Conservation (phyloP, 2,329 filamentous ascomycete species). For the Sporothrix curviconia region DNA sequence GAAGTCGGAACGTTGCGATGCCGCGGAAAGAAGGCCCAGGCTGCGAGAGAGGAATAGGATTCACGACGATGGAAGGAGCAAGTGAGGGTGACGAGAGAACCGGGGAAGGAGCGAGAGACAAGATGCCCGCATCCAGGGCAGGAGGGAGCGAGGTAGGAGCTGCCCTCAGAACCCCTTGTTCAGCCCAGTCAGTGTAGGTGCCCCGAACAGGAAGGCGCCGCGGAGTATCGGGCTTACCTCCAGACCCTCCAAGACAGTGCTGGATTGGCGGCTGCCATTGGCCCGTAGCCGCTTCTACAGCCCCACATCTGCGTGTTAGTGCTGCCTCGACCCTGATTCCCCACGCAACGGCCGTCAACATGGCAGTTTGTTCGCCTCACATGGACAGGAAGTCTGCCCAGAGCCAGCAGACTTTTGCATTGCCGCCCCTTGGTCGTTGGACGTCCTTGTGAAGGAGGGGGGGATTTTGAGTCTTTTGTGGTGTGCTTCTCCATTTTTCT, state of each 20-base stretch:
- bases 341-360: background rate
- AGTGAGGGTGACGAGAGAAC: background rate
- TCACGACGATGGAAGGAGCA: background rate
- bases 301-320: slow-evolving; percentile 7
- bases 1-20: background rate
- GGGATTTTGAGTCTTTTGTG: background rate
- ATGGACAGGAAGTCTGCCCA: background rate
- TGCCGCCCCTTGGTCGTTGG: background rate
- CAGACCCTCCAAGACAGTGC: background rate
- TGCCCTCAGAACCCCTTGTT: too few species aligned
- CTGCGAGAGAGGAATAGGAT: background rate
- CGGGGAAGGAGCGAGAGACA: background rate
- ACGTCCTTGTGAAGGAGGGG: too few species aligned
- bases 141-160: background rate
- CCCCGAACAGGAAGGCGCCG: slow-evolving; percentile 1
- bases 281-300: background rate
- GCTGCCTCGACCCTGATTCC: background rate
- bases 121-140: background rate
- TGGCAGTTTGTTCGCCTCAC: background rate
- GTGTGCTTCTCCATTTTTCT: background rate
- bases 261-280: background rate
- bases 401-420: background rate
- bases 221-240: slow-evolving; percentile 1
- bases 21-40: slow-evolving; percentile 2
- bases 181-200: too few species aligned